Evolutionary conservation across 345 rosid species (phyloP).

Genomic region (Pistacia integerrima): DNA sequence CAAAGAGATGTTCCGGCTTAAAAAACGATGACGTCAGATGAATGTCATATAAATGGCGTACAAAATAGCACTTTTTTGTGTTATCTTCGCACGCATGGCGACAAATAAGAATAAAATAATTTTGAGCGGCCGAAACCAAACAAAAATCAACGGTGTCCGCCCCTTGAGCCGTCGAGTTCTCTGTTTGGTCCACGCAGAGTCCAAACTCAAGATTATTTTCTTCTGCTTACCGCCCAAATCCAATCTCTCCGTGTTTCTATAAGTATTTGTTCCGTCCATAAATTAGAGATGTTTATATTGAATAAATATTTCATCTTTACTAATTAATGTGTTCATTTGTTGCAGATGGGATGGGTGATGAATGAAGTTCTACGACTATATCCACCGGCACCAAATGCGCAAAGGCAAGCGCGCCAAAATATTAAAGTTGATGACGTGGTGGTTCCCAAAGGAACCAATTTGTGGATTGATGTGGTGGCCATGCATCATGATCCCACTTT

Average conservation of each 20-base stretch:
- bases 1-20: no score
- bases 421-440: conserved; percentile 42
- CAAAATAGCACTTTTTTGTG: no score
- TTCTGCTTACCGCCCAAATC: background rate
- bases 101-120: no score
- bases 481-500: conserved; percentile 82
- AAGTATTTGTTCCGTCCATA: no score
- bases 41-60: no score
- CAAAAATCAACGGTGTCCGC: background rate
- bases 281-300: no score
- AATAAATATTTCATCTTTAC: no score
- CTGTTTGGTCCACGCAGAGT: background rate
- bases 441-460: conserved; percentile 72
- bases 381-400: conserved; percentile 82
- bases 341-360: conserved; percentile 95
- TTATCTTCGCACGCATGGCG: background rate
- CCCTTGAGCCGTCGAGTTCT: background rate
- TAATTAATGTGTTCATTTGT: background rate
- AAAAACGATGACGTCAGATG: no score
- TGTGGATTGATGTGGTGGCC: conserved; percentile 90
- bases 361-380: conserved; percentile 77
- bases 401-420: conserved; percentile 73
- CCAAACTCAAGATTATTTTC: background rate
- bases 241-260: no score
- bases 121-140: background rate